A percentile compares a stretch with the other conserved stretches of the same genome.
Conservation (phyloP, 2,329 filamentous ascomycete species). For the Diaporthe sp. region DNA sequence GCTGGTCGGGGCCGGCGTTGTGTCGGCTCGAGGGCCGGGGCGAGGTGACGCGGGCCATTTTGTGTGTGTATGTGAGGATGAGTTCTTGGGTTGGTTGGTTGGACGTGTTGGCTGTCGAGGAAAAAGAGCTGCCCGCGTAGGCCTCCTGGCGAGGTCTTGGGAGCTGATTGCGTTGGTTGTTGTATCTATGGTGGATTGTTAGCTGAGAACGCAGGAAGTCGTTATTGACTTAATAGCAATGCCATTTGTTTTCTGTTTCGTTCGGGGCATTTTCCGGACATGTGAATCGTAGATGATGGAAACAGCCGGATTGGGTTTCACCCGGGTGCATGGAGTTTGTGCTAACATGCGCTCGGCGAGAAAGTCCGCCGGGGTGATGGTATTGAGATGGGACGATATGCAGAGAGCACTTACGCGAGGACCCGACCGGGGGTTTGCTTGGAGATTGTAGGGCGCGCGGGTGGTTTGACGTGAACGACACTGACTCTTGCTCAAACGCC, state of each 20-base stretch:
- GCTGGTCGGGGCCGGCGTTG: neutral
- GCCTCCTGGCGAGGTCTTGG: neutral
- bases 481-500: slow-evolving; percentile 28
- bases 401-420: neutral
- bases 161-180: neutral
- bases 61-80: neutral
- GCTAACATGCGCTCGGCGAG: neutral
- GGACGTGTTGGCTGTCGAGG: neutral
- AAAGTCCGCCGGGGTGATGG: slow-evolving; percentile 18
- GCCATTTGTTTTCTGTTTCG: neutral
- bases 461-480: slow-evolving; percentile 24
- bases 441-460: slow-evolving; percentile 6
- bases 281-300: slow-evolving; percentile 6
- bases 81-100: neutral
- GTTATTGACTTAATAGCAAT: neutral
- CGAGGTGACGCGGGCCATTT: slow-evolving; percentile 27
- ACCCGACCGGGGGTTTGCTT: slow-evolving; percentile 20
- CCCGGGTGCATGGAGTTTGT: slow-evolving; percentile 7
- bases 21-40: slow-evolving; percentile 26
- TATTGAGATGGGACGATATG: slow-evolving; percentile 7
- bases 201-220: neutral
- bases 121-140: neutral
- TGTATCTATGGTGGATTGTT: slow-evolving; percentile 7
- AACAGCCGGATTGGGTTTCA: neutral
- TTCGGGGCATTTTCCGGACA: neutral